Evolutionary conservation across 805 yeast species (phyloP), one percentile per base, ranked within the genome.

Genomic region (Groenewaldozyma tartarivorans): DNA sequence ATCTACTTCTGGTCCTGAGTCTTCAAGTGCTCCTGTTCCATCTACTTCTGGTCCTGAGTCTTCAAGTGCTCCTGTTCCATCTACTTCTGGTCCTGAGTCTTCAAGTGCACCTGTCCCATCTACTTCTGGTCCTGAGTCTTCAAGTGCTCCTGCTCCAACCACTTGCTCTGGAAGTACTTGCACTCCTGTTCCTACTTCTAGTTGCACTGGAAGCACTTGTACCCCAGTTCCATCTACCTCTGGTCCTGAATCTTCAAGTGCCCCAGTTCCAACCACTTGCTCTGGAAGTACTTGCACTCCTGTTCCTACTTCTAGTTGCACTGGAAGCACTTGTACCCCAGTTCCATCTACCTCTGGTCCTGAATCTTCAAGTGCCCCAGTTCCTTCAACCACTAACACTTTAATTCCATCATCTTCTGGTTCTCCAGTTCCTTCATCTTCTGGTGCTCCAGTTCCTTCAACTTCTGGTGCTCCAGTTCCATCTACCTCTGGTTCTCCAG

Each of bases 281-380:
- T 2, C 50, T 29, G 52, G 51, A n/a, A 27, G 42, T 2, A 46
- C 47, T 13, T 20, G 39, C 30, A 29, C 42, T 20, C 41, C 40
- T n/a, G 31, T 24, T 6, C 33, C 41, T 11, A 20, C 37, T 33
- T n/a, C n/a, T n/a, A n/a, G 38, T 18, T 36, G 40, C 18, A 36
- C 39, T 29, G 39, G 22, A 11, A 15, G 20, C 5, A 36, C 41
- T 38, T 36, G 39, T 35, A 35, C 38, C 11, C 9, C 39, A 13
- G 33, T 36, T 26, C 39, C 39, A 21, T 11, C 9, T 7, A 16
- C 38, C 19, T 27, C 39, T 22, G 39, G 38, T 22, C 39, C 39
- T 7, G 17, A 7, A 9, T 11, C 16, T 16, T 20, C 40, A 5
- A n/a, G 13, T 32, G 15, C 38, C 6, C 16, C 22, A 5, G 22